Base-by-base conservation (phyloP, 805 yeast species). In the Scheffersomyces amazonensis region DNA sequence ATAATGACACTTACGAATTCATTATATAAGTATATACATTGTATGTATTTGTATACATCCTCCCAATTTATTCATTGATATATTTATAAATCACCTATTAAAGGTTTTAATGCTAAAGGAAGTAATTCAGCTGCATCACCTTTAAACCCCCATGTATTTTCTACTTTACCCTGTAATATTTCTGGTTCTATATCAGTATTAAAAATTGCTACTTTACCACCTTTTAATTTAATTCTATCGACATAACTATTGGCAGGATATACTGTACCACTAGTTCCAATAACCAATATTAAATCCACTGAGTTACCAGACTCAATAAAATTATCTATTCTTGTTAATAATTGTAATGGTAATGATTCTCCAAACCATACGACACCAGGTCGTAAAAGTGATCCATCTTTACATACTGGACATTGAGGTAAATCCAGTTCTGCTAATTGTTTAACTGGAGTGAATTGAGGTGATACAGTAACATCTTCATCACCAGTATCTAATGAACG, bases 321-420 rank as follows among this genome's bases (percentile, higher is more conserved):
- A 31, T 75, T 78, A 60, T 88, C 96, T 4, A 87, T 87, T 31
- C 63, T 63, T 43, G 80, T 81, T 40, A 89, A 74, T 10, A 71
- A 73, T 34, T 62, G 62, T 38, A 86, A 58, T 0, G 95, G 87
- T 32, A 89, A 63, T 12, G 88, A 73, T 59, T 89, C 97, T n/a
- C 96, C 96, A 61, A 84, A 87, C 96, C 96, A 89, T 5, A 88
- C 90, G 3, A 89, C 95, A 0, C 93, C 96, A 0, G 97, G 97
- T 16, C 96, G 68, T 41, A 89, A 61, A 10, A 84, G 54, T 24
- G 58, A 47, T 0, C 81, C 83, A 4, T 69, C 71, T n/a, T 66
- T 54, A 54, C 97, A 89, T 9, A 62, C 63, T 0, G 96, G 96
- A 56, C 97, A 89, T 28, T 60, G 73, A 1, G 96, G 96, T 9